Base-by-base conservation (phyloP, 305 asterid genomes). In the Ilex paraguariensis region DNA sequence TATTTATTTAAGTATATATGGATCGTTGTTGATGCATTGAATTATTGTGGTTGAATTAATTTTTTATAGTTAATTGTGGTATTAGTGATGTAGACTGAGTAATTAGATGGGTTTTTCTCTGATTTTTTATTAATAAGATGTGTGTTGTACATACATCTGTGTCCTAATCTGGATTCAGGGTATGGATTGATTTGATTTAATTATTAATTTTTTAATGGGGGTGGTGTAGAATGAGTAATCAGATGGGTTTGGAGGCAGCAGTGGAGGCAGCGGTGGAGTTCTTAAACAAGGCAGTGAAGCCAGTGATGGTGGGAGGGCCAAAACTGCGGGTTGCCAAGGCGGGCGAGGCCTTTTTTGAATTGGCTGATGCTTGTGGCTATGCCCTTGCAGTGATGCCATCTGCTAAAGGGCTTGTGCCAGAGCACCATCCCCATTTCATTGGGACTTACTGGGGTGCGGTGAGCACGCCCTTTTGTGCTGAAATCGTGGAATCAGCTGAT, bases 401-500 rank as follows among this genome's bases (percentile, higher is more conserved):
- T 31, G 72, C 55, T 53, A 72, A 72, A 54, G 77, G 77, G 12
- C 48, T 72, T 3, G 77, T 66, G 48, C 72, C 72, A 3, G 77
- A 72, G 60, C 71, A 66, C 13, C 77, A 72, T 50, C 77, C 77
- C 33, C 72, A 72, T 51, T 72, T 72, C 16, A 72, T 72, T 6
- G 77, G 77, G 30, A 73, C 73, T 21, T 21, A 21, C 64, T 88
- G 95, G 98, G 98, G 96, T 12, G 95, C 95, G 0, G 96, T 88
- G 76, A 91, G 98, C 71, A 83, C 95, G 0, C 69, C 87, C 3
- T 91, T 91, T 64, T 91, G 96, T 55, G 95, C 91, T 9, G 96
- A 91, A 60, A 91, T 91, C 6, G 95, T 91, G 13, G 96, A 81
- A 68, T 91, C 95, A 0, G 95, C 98, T 31, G 96, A 91, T 75